A percentile compares a stretch with the other conserved stretches of the same genome.
Evolutionary conservation across 768 basidiomycete genomes (phyloP).

Genomic region (Kwoniella heveanensis): DNA sequence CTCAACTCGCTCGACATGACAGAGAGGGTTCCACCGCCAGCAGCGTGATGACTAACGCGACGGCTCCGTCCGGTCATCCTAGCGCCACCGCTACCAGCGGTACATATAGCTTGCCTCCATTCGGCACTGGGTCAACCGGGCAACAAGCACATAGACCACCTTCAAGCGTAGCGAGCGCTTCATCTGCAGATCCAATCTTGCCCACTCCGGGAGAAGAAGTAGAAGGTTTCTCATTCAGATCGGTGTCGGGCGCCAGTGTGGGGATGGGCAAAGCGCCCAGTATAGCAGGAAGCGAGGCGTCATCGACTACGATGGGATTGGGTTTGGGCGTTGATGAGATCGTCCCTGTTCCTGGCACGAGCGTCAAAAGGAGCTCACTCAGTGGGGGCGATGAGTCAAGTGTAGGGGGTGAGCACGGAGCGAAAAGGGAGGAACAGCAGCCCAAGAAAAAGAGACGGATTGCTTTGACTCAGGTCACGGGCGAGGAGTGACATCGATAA

Average conservation of each 20-base stretch:
- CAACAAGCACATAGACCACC: constrained; percentile 10
- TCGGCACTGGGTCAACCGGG: neutral
- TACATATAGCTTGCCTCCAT: neutral
- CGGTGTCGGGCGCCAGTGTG: constrained; percentile 2
- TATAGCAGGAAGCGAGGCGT: constrained; percentile 6
- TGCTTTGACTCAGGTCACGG: constrained; percentile 43
- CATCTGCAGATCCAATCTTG: constrained; percentile 34
- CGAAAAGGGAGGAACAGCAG: constrained; percentile 11
- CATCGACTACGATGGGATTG: constrained; percentile 11
- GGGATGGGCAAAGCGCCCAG: constrained; percentile 1
- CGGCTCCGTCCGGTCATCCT: neutral
- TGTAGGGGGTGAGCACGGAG: neutral
- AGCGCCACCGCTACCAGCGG: neutral
- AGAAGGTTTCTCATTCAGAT: constrained; percentile 18
- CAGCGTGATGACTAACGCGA: constrained; percentile 8
- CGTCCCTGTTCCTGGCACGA: neutral
- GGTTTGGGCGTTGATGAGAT: constrained; percentile 21
- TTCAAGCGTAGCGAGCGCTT: constrained; percentile 26
- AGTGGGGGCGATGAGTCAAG: neutral
- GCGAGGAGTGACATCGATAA: neutral
- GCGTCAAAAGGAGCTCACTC: neutral
- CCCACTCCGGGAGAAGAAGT: constrained; percentile 43
- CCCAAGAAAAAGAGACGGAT: constrained; percentile 53
- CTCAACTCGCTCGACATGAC: constrained; percentile 36
- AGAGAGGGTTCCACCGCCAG: constrained; percentile 49